A percentile compares a stretch with the other conserved stretches of the same genome.
These are phyloP conservation scores for Phytophthora rubi DNA, from an alignment of 352 stramenopile species.

Conservation along the genomic window DNA sequence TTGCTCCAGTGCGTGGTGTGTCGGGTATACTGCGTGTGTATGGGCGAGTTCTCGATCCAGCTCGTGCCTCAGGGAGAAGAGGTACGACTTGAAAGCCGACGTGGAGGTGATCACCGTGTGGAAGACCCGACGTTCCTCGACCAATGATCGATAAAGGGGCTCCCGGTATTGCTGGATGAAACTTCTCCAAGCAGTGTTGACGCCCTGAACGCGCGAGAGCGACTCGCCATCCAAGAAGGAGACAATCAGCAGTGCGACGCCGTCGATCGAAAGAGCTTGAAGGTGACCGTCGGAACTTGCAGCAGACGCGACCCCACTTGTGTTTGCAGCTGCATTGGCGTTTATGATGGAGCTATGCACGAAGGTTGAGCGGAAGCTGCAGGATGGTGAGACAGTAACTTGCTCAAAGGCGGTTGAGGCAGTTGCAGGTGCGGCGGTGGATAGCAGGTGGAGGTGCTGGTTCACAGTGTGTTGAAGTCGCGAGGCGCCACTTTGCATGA, in stretches of 20 bases:
- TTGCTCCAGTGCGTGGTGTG: conserved; percentile 52
- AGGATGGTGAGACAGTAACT: conserved; percentile 22
- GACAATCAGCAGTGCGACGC: conserved; percentile 56
- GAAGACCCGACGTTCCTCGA: conserved; percentile 42
- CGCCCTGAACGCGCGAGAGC: conserved; percentile 47
- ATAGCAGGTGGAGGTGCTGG: conserved; percentile 43
- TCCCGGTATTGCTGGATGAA: conserved; percentile 53
- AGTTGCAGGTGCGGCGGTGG: conserved; percentile 1
- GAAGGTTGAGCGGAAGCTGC: conserved; percentile 37
- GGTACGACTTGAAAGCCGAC: conserved; percentile 59
- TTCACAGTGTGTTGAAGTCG: conserved; percentile 45
- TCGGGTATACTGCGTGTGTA: conserved; percentile 42
- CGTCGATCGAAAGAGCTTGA: conserved; percentile 45
- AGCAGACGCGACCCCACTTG: not conserved
- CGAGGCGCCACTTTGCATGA: conserved; percentile 43
- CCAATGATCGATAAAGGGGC: conserved; percentile 44
- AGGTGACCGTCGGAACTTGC: conserved; percentile 24
- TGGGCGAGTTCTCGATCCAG: conserved; percentile 61
- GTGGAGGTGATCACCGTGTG: conserved; percentile 48
- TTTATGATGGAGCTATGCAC: conserved; percentile 9
- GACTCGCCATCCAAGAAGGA: conserved; percentile 59
- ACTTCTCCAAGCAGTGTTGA: conserved; percentile 45
- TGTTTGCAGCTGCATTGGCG: not conserved
- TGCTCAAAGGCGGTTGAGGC: conserved; percentile 5
- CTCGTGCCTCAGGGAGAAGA: conserved; percentile 50